Base-by-base conservation (phyloP, 2,329 filamentous ascomycete genomes). In the Aspergillus pseudoterreus region DNA sequence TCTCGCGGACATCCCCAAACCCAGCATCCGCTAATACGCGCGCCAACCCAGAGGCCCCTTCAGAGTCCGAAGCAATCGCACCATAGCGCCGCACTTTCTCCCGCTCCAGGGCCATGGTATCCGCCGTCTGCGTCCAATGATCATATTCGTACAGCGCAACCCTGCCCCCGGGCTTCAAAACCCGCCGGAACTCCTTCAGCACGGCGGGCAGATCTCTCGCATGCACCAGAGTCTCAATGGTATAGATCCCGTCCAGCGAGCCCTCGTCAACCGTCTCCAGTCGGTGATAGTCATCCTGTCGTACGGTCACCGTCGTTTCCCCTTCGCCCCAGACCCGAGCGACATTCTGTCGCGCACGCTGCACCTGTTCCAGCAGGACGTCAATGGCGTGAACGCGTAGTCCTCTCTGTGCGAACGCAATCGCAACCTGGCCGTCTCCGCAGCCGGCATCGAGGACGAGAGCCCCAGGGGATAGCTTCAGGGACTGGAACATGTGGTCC, bases 191-290 rank as follows among this genome's bases (percentile, higher is more conserved):
- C 27, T 75, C 73, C 4, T 54, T 57, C 1, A 78, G 60, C 2
- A 73, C 78, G 6, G 56, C 60, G 24, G 66, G 57, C 1, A 75
- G 71, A 36, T 79, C 70, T 0, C 71, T 75, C 3, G 78, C 76
- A 56, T 81, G 77, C 0, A 78, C 77, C 24, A 81, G 70, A 0
- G 77, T 79, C 61, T 81, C 76, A 70, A 80, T 76, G 0, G 77
- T 80, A 58, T 80, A 81, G 24, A 75, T 64, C 2, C 76, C 78
- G 45, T 81, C 76, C 21, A 76, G 68, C 0, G 68, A 74, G 1
- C 53, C 61, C 15, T 63, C 56, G 0, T 54, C 50, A 17, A 78
- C 63, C 4, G 59, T 49, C 5, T 74, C 68, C 1, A 81, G 67
- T 51, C 78, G 64, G 55, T 81, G 78, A 56, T 80, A 81, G 55